These are phyloP conservation scores for Teunomyces pallodes DNA, from an alignment of 805 yeast species.

Conservation along the genomic window DNA sequence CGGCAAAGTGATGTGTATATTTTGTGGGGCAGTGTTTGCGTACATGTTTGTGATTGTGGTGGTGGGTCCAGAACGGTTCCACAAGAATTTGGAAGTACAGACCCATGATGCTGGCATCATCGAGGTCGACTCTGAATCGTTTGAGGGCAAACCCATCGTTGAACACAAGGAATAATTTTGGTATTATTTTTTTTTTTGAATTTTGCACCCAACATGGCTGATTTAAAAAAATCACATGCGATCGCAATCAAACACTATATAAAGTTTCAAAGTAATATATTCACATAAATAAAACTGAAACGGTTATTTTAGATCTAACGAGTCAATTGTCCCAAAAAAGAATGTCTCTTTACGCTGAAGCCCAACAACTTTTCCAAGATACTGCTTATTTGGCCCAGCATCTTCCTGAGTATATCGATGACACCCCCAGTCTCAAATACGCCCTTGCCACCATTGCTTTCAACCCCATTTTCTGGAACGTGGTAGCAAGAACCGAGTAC, in stretches of 20 bases:
- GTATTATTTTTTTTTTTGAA: neutral
- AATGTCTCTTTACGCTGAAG: slow-evolving; percentile 7
- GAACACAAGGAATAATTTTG: neutral
- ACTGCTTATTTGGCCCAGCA: slow-evolving; percentile 18
- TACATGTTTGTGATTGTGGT: slow-evolving; percentile 46
- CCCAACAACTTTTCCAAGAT: slow-evolving; percentile 11
- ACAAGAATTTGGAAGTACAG: slow-evolving; percentile 24
- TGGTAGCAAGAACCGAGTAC: slow-evolving; percentile 85
- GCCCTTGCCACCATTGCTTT: slow-evolving; percentile 72
- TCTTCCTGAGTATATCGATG: slow-evolving; percentile 18
- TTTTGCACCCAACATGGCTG: slow-evolving; percentile 1
- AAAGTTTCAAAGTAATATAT: neutral
- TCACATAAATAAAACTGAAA: neutral
- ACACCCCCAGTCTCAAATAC: slow-evolving; percentile 19
- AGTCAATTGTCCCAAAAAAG: neutral
- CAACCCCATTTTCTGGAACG: slow-evolving; percentile 96
- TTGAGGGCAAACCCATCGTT: neutral
- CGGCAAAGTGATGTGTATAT: slow-evolving; percentile 69
- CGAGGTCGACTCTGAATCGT: neutral
- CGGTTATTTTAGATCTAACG: neutral
- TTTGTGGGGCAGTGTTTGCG: slow-evolving; percentile 63
- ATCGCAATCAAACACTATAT: neutral
- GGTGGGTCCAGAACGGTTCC: slow-evolving; percentile 58
- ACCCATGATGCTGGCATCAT: neutral
- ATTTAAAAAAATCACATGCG: slow-evolving; percentile 6